Percentiles rank a stretch among this genome's conserved stretches.
Evolutionary conservation across 352 stramenopile genomes (phyloP).

Genomic region (Globisporangium rhizosaccharum): DNA sequence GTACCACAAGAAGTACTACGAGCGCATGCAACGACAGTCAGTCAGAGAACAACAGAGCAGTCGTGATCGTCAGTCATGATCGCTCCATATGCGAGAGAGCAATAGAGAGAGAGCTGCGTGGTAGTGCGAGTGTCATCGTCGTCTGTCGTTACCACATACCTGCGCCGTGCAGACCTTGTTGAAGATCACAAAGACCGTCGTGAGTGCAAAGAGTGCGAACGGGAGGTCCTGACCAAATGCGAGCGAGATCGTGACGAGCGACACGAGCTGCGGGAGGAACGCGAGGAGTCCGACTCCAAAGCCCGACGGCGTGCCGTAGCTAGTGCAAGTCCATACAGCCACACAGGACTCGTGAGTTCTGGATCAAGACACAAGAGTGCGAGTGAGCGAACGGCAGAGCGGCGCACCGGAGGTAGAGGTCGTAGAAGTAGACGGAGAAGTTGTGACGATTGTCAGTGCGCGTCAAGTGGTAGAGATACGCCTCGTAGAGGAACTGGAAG

Average conservation of each 20-base stretch:
- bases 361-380: not conserved
- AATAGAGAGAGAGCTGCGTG: too few species aligned
- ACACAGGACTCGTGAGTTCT: not conserved
- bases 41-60: not conserved
- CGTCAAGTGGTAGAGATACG: conserved; percentile 98
- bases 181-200: conserved; percentile 98
- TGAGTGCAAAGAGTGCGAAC: conserved; percentile 95
- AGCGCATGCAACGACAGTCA: not conserved
- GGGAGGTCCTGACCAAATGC: conserved; percentile 81
- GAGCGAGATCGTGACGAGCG: conserved; percentile 68
- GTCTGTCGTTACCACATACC: conserved; percentile 20
- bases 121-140: not conserved
- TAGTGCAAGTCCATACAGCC: conserved; percentile 11
- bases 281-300: conserved; percentile 74
- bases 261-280: conserved; percentile 81
- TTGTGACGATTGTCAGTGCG: conserved; percentile 99
- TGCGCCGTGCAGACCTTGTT: conserved; percentile 93
- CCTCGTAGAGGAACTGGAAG: conserved; percentile 92
- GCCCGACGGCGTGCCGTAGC: conserved; percentile 75
- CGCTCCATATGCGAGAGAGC: too few species aligned
- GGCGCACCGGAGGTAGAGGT: conserved; percentile 93
- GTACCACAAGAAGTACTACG: conserved; percentile 99
- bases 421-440: conserved; percentile 99
- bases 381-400: not conserved
- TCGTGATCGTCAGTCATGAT: not conserved